A percentile compares a stretch with the other conserved stretches of the same genome.
Conservation (phyloP, 1,284 basidiomycete genomes). For the Cutaneotrichosporon sp. region DNA sequence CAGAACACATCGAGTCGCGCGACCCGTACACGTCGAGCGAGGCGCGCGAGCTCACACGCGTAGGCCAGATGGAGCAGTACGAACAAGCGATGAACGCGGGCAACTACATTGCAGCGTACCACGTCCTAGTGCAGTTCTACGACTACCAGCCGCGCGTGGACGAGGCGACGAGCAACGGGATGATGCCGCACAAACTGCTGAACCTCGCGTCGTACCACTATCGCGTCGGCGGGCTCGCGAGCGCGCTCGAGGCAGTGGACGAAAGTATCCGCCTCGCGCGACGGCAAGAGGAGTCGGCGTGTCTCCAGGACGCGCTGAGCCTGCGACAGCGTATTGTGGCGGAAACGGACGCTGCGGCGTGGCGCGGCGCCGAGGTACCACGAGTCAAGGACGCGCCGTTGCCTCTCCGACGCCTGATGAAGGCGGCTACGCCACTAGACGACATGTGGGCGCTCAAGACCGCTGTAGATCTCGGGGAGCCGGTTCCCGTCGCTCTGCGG, state of each 20-base stretch:
- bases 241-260: slow-evolving; percentile 33
- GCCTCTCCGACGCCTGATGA: slow-evolving; percentile 20
- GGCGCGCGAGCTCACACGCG: neutral
- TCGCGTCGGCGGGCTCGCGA: slow-evolving; percentile 37
- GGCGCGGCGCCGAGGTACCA: slow-evolving; percentile 14
- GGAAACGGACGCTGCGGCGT: slow-evolving; percentile 18
- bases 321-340: slow-evolving; percentile 24
- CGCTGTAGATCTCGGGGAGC: slow-evolving; percentile 44
- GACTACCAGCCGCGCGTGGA: slow-evolving; percentile 20
- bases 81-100: slow-evolving; percentile 30
- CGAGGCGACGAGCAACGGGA: neutral
- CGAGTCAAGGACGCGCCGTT: slow-evolving; percentile 19
- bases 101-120: slow-evolving; percentile 38
- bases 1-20: neutral
- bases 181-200: slow-evolving; percentile 45
- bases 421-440: slow-evolving; percentile 31
- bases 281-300: slow-evolving; percentile 36
- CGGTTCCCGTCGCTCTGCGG: slow-evolving; percentile 36
- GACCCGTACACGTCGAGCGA: neutral
- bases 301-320: slow-evolving; percentile 40
- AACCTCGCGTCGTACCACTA: slow-evolving; percentile 46
- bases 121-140: slow-evolving; percentile 41
- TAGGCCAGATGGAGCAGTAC: slow-evolving; percentile 20
- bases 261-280: slow-evolving; percentile 45
- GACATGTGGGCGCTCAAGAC: slow-evolving; percentile 42